Conservation (phyloP, 2,329 filamentous ascomycete species). For the Teratosphaeria pseudoeucalypti region DNA sequence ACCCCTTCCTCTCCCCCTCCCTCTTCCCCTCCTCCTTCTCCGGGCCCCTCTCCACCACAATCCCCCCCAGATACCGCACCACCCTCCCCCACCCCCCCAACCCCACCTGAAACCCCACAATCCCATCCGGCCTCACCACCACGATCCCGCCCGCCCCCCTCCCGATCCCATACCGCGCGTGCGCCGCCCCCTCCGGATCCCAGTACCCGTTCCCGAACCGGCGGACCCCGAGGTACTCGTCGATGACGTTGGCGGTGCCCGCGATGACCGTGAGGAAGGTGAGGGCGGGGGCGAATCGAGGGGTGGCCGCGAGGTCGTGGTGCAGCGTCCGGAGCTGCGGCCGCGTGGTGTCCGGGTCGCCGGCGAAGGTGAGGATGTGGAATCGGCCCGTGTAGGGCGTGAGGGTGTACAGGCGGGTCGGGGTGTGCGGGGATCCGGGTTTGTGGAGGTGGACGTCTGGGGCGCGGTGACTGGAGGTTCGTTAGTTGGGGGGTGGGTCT, state of each 20-base stretch:
- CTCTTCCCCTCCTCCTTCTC: no score
- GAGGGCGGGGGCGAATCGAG: constrained; percentile 4
- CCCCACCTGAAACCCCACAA: constrained; percentile 3
- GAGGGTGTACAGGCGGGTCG: constrained; percentile 13
- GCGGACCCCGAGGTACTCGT: constrained; percentile 25
- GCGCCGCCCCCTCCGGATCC: constrained; percentile 23
- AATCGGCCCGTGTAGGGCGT: constrained; percentile 12
- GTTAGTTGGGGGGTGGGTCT: not conserved
- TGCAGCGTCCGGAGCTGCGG: constrained; percentile 1
- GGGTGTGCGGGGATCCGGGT: constrained; percentile 12
- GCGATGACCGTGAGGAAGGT: constrained; percentile 20
- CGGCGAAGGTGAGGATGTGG: constrained; percentile 16
- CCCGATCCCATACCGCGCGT: constrained; percentile 23
- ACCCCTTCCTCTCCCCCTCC: no score
- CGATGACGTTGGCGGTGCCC: constrained; percentile 24
- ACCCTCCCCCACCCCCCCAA: constrained; percentile 14
- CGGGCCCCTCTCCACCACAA: no score
- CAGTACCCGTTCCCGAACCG: constrained; percentile 28
- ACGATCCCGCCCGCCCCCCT: constrained; percentile 17
- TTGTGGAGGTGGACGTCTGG: constrained; percentile 17
- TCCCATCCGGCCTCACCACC: constrained; percentile 27
- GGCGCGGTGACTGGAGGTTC: constrained; percentile 8
- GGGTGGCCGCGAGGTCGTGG: constrained; percentile 1
- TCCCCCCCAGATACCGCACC: not conserved
- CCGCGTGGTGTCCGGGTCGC: constrained; percentile 4